These are phyloP conservation scores for Boletus reticulatus DNA, from an alignment of 768 basidiomycete species.

Conservation along the genomic window DNA sequence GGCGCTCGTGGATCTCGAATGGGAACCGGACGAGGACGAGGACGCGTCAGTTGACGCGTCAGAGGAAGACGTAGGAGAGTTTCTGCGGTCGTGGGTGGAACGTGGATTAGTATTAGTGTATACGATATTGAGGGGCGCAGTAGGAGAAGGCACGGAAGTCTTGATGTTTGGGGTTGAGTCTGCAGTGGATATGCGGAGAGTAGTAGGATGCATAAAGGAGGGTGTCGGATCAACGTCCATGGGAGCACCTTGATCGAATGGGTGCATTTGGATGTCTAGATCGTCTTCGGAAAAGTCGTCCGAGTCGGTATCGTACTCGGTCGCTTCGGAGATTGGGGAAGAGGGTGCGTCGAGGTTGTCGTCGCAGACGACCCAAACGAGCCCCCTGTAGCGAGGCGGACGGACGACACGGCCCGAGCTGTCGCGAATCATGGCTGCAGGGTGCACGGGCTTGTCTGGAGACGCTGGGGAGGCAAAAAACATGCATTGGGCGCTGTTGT, in stretches of 20 bases:
- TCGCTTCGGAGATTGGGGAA: constrained; percentile 21
- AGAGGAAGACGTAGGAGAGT: constrained; percentile 27
- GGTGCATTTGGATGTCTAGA: constrained; percentile 28
- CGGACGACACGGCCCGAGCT: constrained; percentile 23
- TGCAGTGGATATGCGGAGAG: constrained; percentile 31
- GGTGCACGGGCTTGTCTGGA: constrained; percentile 9
- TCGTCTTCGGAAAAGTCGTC: constrained; percentile 28
- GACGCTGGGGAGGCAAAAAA: constrained; percentile 59
- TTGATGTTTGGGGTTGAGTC: constrained; percentile 8
- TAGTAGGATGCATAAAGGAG: constrained; percentile 39
- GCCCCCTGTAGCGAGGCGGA: constrained; percentile 59
- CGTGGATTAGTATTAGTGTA: background rate
- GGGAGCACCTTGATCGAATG: constrained; percentile 27
- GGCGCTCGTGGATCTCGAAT: constrained; percentile 23
- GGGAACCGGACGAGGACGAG: constrained; percentile 20
- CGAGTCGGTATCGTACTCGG: constrained; percentile 31
- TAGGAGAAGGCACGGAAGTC: constrained; percentile 8
- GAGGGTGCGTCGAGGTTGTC: constrained; percentile 48
- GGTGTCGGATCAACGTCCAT: constrained; percentile 29
- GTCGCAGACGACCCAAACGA: constrained; percentile 81
- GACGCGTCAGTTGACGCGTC: constrained; percentile 26
- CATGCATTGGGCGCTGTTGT: constrained; percentile 73
- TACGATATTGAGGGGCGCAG: constrained; percentile 12
- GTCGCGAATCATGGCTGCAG: constrained; percentile 28
- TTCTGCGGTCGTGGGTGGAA: constrained; percentile 28